Evolutionary conservation across 1,284 basidiomycete species (phyloP), one percentile per base, ranked within the genome.

Genomic region (Anthracocystis panici-leucophaei): DNA sequence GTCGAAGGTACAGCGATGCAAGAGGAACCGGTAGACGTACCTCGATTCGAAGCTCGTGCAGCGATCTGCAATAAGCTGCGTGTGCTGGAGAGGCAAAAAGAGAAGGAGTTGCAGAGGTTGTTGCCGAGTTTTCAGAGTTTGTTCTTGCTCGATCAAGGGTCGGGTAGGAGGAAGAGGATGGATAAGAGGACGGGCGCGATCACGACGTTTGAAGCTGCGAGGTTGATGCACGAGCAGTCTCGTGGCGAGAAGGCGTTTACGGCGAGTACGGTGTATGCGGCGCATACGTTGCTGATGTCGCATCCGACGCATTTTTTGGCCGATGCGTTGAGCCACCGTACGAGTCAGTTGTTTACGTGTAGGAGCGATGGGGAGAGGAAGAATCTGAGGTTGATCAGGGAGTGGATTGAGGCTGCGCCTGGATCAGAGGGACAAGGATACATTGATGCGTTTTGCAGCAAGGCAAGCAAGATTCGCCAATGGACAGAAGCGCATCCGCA

Each of bases 201-300:
- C 41, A 75, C 69, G 5, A 76, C 74, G 3, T 68, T 57, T 29
- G 68, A 76, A 25, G 68, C 74, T 23, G 65, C 74, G 4, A 40
- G 51, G 12, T 29, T 76, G 44, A 60, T 67, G 60, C 57, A 67
- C 11, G 35, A 72, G 49, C 31, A 42, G 25, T 27, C 23, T 3
- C 27, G 42, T 12, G 31, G 4, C 5, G 35, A 18, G 18, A 40
- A 35, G 33, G 35, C 50, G 20, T 29, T 77, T 18, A 72, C 68
- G n/a, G 65, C 73, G 4, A 51, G 65, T 44, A 80, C 73, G 10
- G 80, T 89, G 10, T 89, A 92, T 68, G 93, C 92, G 0, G 88
- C 91, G 0, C 94, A 97, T 85, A 88, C 89, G 61, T 88, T 91
- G 67, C 86, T 97, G 70, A 92, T 96, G 90, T 84, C 87, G 10